A percentile compares a stretch with the other conserved stretches of the same genome.
Evolutionary conservation across 2,329 filamentous ascomycete species (phyloP).

Genomic region (Aspergillus aculeatus): DNA sequence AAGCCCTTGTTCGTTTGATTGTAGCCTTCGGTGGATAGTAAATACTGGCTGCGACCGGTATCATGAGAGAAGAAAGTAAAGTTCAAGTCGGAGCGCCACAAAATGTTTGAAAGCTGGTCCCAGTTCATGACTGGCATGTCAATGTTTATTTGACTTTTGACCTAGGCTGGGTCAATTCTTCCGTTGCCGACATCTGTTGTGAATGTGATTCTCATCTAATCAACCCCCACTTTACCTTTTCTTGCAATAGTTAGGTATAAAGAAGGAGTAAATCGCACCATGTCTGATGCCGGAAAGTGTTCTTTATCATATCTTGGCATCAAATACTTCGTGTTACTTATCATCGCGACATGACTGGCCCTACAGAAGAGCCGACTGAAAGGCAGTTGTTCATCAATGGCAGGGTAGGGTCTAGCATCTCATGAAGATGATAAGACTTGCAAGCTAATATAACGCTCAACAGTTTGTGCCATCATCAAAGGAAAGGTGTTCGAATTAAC

Average conservation of each 20-base stretch:
- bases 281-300: no score
- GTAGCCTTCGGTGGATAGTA: no score
- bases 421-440: not conserved
- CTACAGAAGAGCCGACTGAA: constrained; percentile 22
- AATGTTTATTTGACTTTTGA: not conserved
- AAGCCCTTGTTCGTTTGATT: not conserved
- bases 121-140: not conserved
- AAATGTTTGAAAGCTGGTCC: not conserved
- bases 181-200: not conserved
- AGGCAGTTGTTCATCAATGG: constrained; percentile 36
- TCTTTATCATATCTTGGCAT: no score
- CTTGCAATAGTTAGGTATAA: not conserved
- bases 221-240: not conserved
- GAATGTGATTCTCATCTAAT: not conserved
- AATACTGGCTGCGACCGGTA: no score
- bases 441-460: not conserved
- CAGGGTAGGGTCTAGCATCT: constrained; percentile 21
- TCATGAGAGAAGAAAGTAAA: not conserved
- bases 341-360: not conserved
- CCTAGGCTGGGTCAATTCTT: not conserved
- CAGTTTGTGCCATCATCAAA: constrained; percentile 30
- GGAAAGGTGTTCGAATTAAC: constrained; percentile 31
- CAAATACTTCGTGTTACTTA: no score
- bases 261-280: no score
- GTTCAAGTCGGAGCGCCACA: not conserved